phyloP scores from a whole-genome alignment of 495 filamentous ascomycete genomes.

The Xylaria castorea region DNA sequence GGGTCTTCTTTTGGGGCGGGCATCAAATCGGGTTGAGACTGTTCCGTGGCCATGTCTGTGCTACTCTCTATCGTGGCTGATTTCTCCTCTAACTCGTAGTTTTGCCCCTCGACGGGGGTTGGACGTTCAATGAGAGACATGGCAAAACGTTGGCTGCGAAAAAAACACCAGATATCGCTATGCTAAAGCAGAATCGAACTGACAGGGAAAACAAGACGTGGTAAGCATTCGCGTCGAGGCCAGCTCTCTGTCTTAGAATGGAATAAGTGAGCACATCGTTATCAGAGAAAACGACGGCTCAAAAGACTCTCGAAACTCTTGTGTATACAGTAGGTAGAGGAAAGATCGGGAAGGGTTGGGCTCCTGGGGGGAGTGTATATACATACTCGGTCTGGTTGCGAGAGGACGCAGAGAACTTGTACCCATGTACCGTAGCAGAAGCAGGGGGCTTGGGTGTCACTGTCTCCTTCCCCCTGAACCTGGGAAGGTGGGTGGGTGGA shows the following conservation, averaged over 20 bases:
- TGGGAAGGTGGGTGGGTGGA: constrained; percentile 41
- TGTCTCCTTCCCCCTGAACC: constrained; percentile 38
- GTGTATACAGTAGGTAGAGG: not conserved
- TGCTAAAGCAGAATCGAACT: constrained; percentile 31
- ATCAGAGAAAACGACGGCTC: constrained; percentile 19
- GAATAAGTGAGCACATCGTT: constrained; percentile 32
- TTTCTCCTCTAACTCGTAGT: constrained; percentile 17
- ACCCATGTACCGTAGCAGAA: constrained; percentile 25
- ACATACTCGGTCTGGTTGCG: constrained; percentile 16
- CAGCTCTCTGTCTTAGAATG: constrained; percentile 39
- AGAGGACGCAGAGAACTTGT: constrained; percentile 30
- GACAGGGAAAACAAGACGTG: constrained; percentile 34
- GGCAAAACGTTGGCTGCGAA: constrained; percentile 6
- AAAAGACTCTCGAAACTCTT: not conserved
- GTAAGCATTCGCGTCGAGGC: constrained; percentile 38
- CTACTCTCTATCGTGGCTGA: constrained; percentile 26
- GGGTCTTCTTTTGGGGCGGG: constrained; percentile 34
- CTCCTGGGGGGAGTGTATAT: constrained; percentile 13
- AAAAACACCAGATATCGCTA: constrained; percentile 15
- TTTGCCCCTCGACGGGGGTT: constrained; percentile 24
- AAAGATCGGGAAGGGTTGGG: constrained; percentile 19
- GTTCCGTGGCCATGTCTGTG: constrained; percentile 28
- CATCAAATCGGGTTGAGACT: constrained; percentile 33
- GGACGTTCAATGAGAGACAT: constrained; percentile 38
- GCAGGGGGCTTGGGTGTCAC: constrained; percentile 8